phyloP scores from a whole-genome alignment of 805 yeast genomes.

The Candida pseudoglaebosa region DNA sequence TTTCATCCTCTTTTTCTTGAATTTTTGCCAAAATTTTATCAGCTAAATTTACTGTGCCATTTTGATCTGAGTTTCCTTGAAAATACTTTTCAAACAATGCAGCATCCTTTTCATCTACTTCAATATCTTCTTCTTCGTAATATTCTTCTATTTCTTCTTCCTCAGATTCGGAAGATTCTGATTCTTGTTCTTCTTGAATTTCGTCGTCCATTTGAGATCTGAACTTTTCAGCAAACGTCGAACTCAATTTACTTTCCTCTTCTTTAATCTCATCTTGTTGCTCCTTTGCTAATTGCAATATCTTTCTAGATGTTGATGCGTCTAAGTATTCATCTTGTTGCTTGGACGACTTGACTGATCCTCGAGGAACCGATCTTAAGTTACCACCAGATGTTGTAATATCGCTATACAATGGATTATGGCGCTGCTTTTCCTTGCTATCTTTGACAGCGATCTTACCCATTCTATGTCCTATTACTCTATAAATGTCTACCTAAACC shows the following conservation, averaged over 20 bases:
- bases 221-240: conserved; percentile 20
- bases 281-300: conserved; percentile 82
- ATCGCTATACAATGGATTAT: conserved; percentile 77
- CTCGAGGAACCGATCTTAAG: conserved; percentile 44
- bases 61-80: conserved; percentile 24
- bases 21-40: conserved; percentile 92
- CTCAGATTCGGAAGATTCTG: conserved; percentile 53
- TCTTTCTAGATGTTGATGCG: conserved; percentile 77
- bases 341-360: conserved; percentile 25
- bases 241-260: conserved; percentile 37
- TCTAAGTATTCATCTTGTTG: conserved; percentile 65
- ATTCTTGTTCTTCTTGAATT: conserved; percentile 39
- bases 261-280: conserved; percentile 85
- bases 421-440: conserved; percentile 58
- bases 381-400: conserved; percentile 72
- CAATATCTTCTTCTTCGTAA: conserved; percentile 55
- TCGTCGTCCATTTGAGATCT: conserved; percentile 18
- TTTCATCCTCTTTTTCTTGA: conserved; percentile 58
- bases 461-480: conserved; percentile 36
- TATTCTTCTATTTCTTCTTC: conserved; percentile 49
- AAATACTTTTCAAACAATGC: conserved; percentile 79
- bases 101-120: conserved; percentile 76
- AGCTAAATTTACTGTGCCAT: conserved; percentile 65
- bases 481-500: background rate
- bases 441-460: conserved; percentile 59